phyloP scores from a whole-genome alignment of 306 rosid genomes.

The Echinosophora koreensis region DNA sequence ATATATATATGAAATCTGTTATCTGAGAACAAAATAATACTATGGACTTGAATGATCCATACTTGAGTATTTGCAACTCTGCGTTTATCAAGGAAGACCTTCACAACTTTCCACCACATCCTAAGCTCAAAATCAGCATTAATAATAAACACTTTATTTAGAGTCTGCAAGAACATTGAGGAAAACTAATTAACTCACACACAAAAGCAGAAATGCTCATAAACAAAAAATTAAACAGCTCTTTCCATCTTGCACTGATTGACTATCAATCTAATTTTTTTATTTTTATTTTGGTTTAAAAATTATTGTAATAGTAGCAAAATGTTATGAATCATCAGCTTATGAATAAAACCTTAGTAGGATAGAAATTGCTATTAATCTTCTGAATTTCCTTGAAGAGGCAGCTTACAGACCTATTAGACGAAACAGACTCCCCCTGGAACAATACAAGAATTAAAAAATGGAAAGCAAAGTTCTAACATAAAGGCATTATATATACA shows the following conservation, averaged over 20 bases:
- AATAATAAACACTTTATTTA: conserved; percentile 73
- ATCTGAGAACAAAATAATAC: conserved; percentile 12
- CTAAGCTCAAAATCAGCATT: conserved; percentile 90
- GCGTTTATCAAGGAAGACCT: conserved; percentile 74
- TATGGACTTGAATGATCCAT: conserved; percentile 46
- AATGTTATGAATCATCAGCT: too few species aligned
- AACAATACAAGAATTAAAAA: too few species aligned
- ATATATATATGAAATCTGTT: conserved; percentile 3
- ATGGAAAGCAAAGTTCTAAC: too few species aligned
- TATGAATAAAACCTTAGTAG: too few species aligned
- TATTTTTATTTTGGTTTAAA: neutral
- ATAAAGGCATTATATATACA: neutral
- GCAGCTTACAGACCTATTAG: too few species aligned
- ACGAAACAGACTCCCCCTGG: too few species aligned
- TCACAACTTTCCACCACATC: conserved; percentile 85
- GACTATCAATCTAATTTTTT: too few species aligned
- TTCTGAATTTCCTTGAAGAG: too few species aligned
- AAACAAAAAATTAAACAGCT: conserved; percentile 6
- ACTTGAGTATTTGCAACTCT: conserved; percentile 67
- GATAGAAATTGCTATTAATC: too few species aligned
- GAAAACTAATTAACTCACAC: conserved; percentile 3
- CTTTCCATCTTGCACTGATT: neutral
- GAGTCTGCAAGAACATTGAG: conserved; percentile 63
- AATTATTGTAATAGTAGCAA: neutral
- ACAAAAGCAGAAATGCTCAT: conserved; percentile 17